These are phyloP conservation scores for Fusarium liriodendri DNA, from an alignment of 2,329 filamentous ascomycete species.

Conservation along the genomic window DNA sequence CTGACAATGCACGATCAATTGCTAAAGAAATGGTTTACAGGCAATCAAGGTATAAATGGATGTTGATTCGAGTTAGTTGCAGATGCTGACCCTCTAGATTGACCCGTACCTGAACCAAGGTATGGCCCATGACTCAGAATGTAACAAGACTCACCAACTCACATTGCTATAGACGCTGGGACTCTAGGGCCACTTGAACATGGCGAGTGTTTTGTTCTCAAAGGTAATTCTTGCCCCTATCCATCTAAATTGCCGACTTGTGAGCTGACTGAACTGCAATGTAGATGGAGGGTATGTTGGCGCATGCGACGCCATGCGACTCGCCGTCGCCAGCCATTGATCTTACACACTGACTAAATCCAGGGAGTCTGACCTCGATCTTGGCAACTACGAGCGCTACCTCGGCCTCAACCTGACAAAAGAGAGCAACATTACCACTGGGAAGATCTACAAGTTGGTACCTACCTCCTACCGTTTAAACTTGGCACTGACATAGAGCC, in stretches of 20 bases:
- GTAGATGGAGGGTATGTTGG: conserved; percentile 34
- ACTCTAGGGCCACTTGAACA: conserved; percentile 62
- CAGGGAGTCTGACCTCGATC: conserved; percentile 56
- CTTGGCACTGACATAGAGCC: background rate
- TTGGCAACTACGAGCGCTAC: conserved; percentile 63
- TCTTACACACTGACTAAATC: background rate
- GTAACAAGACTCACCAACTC: conserved; percentile 24
- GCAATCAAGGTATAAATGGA: conserved; percentile 22
- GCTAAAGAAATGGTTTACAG: background rate
- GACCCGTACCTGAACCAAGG: conserved; percentile 60
- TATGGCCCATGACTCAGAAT: conserved; percentile 37
- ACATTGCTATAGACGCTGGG: conserved; percentile 2
- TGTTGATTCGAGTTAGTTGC: background rate
- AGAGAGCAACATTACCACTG: conserved; percentile 96
- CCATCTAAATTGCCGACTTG: background rate
- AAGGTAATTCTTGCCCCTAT: conserved; percentile 63
- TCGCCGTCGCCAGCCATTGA: background rate
- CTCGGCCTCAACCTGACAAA: conserved; percentile 82
- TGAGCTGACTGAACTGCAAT: background rate
- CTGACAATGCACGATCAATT: background rate
- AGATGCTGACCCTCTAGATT: conserved; percentile 50
- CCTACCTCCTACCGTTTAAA: background rate
- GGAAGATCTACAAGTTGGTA: conserved; percentile 95
- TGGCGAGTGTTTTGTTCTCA: conserved; percentile 88
- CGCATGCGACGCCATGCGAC: conserved; percentile 23